Base-by-base conservation (phyloP, 495 filamentous ascomycete genomes). In the Annulohypoxylon stygium region DNA sequence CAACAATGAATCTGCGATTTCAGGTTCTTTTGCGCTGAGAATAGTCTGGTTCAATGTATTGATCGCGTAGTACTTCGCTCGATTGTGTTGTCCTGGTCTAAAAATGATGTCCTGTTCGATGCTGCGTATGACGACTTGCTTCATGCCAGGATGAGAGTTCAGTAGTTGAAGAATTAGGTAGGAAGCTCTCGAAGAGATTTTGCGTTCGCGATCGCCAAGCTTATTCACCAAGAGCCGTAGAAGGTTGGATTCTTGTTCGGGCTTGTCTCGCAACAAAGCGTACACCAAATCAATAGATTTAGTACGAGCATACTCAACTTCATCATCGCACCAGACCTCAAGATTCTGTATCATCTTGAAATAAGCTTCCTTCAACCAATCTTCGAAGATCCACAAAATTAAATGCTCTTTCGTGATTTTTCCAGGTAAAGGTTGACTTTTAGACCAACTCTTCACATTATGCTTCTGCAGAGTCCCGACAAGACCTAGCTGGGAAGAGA, bases 41-140 rank as follows among this genome's bases (percentile, higher is more conserved):
- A 98, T 92, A 4, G 96, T 99, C 81, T 99, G 96, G 81, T 99
- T 99, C 43, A 99, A 81, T 2, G 96, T 97, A 76, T 97, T 98
- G 78, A 95, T 90, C 26, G 95, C 95, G 75, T 97, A 98, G 81
- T 99, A 99, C 77, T 92, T 95, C 25, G 97, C 93, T 67, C 97
- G 93, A 23, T 89, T 80, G 76, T 87, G 94, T 77, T 98, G 96
- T 6, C 93, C 92, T 0, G 95, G 92, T 10, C 93, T 88, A 76
- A 97, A 93, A 9, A 99, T 85, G 16, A 97, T 84, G 75, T 98
- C 97, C 34, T 88, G 87, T 79, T 98, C 94, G 12, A 98, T 90
- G 18, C 88, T 86, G 67, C 88, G 89, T 75, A 97, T 91, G 70
- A 98, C 91, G 20, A 94, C 89, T 12, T 88, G 85, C 77, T 97